Conservation (phyloP, 2,329 filamentous ascomycete species). For the Neofusicoccum kwambonambiense region DNA sequence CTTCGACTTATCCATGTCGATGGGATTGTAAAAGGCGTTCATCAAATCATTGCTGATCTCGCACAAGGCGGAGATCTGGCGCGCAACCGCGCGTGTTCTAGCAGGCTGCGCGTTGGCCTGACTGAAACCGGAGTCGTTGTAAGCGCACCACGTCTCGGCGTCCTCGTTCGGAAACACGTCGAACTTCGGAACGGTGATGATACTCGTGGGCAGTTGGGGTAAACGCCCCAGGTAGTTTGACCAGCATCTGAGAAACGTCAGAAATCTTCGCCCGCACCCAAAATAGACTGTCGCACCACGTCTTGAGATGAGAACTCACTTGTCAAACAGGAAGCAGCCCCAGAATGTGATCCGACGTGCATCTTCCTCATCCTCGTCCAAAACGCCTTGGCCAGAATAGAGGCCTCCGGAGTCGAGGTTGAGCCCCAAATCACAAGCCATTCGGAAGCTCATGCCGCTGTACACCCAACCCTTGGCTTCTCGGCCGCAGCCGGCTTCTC, state of each 20-base stretch:
- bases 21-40: conserved; percentile 86
- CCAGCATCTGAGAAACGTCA: conserved; percentile 64
- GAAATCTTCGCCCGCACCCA: neutral
- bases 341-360: conserved; percentile 90
- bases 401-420: conserved; percentile 77
- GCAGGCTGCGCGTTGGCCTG: conserved; percentile 74
- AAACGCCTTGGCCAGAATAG: conserved; percentile 52
- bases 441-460: conserved; percentile 96
- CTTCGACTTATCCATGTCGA: conserved; percentile 57
- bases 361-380: conserved; percentile 83
- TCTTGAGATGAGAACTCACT: conserved; percentile 47
- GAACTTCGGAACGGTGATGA: conserved; percentile 81
- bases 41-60: conserved; percentile 93
- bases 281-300: neutral
- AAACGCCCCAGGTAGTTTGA: conserved; percentile 93
- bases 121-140: conserved; percentile 78
- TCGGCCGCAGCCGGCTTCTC: conserved; percentile 89
- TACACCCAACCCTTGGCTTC: conserved; percentile 98
- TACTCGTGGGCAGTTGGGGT: conserved; percentile 77
- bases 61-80: conserved; percentile 79
- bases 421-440: conserved; percentile 91
- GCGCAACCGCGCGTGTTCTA: conserved; percentile 74
- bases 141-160: conserved; percentile 79
- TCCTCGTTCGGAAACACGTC: conserved; percentile 92
- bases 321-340: conserved; percentile 98